Conservation (phyloP, 768 basidiomycete genomes). For the Grammothele lineata region DNA sequence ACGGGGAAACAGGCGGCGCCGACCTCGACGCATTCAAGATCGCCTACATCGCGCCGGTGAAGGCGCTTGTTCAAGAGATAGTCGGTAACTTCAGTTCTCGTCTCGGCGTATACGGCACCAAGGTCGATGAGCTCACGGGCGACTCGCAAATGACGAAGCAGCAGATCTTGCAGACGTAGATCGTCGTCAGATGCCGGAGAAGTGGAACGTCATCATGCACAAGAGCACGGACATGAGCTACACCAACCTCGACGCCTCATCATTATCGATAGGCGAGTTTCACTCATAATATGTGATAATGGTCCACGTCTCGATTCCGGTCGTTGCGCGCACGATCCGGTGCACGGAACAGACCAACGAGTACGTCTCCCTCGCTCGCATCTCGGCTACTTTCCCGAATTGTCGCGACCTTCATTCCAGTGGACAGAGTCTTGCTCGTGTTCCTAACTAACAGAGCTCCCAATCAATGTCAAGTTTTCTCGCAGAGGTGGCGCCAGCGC, state of each 20-base stretch:
- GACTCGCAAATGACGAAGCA: constrained; percentile 98
- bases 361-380: constrained; percentile 88
- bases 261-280: constrained; percentile 98
- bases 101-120: constrained; percentile 66
- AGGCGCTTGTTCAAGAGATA: constrained; percentile 98
- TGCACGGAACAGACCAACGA: constrained; percentile 93
- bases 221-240: constrained; percentile 97
- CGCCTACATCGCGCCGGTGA: constrained; percentile 98
- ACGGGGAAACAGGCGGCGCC: constrained; percentile 73
- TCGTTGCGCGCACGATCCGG: constrained; percentile 86
- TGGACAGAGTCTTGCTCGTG: no score
- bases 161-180: constrained; percentile 94
- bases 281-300: constrained; percentile 94
- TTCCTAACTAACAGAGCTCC: no score
- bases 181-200: constrained; percentile 98
- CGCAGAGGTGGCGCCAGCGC: constrained; percentile 91
- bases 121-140: constrained; percentile 93
- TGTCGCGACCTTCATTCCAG: constrained; percentile 97
- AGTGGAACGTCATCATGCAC: constrained; percentile 99
- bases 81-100: constrained; percentile 90
- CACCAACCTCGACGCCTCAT: constrained; percentile 91
- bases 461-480: constrained; percentile 95
- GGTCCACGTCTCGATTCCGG: constrained; percentile 93
- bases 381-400: constrained; percentile 97
- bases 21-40: constrained; percentile 93